Conservation (phyloP, 2,329 filamentous ascomycete species). For the Claviceps pazoutovae region DNA sequence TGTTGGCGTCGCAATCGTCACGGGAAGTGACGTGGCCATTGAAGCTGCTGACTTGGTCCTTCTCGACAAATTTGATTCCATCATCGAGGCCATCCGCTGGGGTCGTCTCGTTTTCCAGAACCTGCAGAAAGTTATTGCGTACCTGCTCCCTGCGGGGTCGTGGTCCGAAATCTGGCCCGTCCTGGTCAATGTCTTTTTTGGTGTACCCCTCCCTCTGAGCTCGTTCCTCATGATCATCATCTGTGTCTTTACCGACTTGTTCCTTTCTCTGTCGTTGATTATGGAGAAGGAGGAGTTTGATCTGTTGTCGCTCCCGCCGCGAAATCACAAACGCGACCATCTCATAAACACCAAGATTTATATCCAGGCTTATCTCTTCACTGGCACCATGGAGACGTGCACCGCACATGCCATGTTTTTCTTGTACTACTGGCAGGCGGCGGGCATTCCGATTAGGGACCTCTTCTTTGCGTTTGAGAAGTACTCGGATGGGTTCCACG, state of each 20-base stretch:
- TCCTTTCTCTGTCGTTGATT: slow-evolving; percentile 35
- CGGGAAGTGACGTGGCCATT: slow-evolving; percentile 51
- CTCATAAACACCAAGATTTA: slow-evolving; percentile 39
- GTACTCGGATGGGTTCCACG: slow-evolving; percentile 33
- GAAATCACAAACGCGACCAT: slow-evolving; percentile 34
- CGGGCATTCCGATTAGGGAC: slow-evolving; percentile 30
- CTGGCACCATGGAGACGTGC: slow-evolving; percentile 35
- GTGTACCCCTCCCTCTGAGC: slow-evolving; percentile 34
- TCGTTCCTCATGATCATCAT: slow-evolving; percentile 46
- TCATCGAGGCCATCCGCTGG: slow-evolving; percentile 47
- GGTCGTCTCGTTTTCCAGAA: slow-evolving; percentile 28
- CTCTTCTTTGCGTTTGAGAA: slow-evolving; percentile 37
- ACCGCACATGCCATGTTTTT: slow-evolving; percentile 40
- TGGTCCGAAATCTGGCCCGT: slow-evolving; percentile 46
- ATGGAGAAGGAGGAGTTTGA: slow-evolving; percentile 44
- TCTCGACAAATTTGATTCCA: slow-evolving; percentile 57
- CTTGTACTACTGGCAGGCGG: slow-evolving; percentile 34
- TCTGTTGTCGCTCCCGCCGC: slow-evolving; percentile 34
- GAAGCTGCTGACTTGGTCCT: slow-evolving; percentile 51
- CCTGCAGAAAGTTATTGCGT: slow-evolving; percentile 27
- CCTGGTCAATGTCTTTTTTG: slow-evolving; percentile 40
- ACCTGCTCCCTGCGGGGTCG: slow-evolving; percentile 35
- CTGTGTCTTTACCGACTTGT: slow-evolving; percentile 41
- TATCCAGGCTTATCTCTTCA: slow-evolving; percentile 36
- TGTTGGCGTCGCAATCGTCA: slow-evolving; percentile 54